Evolutionary conservation across 1,139 yeast species (phyloP), one percentile per base, ranked within the genome.

Genomic region (Yamadazyma aaseri): DNA sequence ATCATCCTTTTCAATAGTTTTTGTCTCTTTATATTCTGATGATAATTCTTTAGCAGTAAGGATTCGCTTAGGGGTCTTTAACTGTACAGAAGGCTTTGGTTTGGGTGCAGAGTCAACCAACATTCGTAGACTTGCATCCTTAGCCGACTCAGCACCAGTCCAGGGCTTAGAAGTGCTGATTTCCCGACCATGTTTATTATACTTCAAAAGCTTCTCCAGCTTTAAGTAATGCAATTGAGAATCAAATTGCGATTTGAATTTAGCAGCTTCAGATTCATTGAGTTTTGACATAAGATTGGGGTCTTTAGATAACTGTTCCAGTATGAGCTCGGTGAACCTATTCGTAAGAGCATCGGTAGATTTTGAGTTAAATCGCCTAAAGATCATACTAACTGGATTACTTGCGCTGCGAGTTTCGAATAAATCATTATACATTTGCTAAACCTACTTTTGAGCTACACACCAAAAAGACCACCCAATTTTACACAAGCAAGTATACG

Each of bases 61-160:
- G 11, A 63, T 43, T 9, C 60, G 35, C 17, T 41, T 39, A 14
- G 46, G 40, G 5, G 21, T n/a, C 12, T 21, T 30, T 13, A 20
- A 8, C 8, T n/a, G 9, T 15, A 31, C 48, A 36, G 21, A 21
- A n/a, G 4, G 46, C 26, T 70, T 44, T 1, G 79, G 76, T 42
- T 72, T 76, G 16, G 81, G 73, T 6, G 67, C 61, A 49, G 58
- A 49, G 35, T 86, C 95, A 14, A 73, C 57, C 3, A 84, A 53
- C 89, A 83, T 81, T 27, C 95, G 57, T 20, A 75, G 50, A 18
- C 72, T 71, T 2, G 79, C 60, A 41, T 81, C 89, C 2, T 56
- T 45, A 0, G 51, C 49, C 1, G 64, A 44, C 46, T 86, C 95
- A 1, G 61, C 52, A 0, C 96, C 96, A 0, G 60, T 63, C 96